phyloP scores from a whole-genome alignment of 2,329 filamentous ascomycete species.

The Coniochaeta sp. region DNA sequence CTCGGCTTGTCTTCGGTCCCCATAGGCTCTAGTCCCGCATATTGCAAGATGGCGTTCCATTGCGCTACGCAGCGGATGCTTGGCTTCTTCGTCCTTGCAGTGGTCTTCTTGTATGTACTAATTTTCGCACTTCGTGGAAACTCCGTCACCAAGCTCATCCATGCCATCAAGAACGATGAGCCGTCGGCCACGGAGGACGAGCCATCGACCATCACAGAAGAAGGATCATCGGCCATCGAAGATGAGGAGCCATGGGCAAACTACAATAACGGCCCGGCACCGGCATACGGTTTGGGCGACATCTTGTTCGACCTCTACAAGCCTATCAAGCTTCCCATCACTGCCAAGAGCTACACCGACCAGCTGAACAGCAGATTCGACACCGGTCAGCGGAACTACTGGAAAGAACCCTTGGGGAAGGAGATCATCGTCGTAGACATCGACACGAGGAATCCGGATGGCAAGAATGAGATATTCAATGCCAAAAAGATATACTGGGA shows the following conservation, averaged over 20 bases:
- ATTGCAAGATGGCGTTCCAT: neutral
- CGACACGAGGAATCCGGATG: conserved; percentile 6
- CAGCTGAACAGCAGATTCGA: conserved; percentile 2
- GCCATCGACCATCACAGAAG: too few relatives aligned
- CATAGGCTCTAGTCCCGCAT: too few relatives aligned
- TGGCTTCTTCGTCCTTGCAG: neutral
- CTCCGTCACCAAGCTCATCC: neutral
- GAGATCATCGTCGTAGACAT: conserved; percentile 7
- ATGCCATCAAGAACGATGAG: neutral
- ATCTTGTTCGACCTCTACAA: conserved; percentile 1
- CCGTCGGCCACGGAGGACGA: neutral
- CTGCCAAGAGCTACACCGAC: conserved; percentile 4
- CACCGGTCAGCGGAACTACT: neutral
- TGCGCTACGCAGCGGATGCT: neutral
- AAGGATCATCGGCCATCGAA: too few relatives aligned
- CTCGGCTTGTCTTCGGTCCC: neutral
- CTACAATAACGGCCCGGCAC: neutral
- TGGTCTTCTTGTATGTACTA: neutral
- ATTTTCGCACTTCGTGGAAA: neutral
- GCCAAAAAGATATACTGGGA: conserved; percentile 6
- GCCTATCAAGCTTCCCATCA: conserved; percentile 4
- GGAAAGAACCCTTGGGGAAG: conserved; percentile 4
- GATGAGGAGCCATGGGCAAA: too few relatives aligned
- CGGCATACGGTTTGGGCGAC: neutral
- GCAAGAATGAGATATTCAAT: conserved; percentile 7